Base-by-base conservation (phyloP, 2,329 filamentous ascomycete genomes). In the Mycosphaerella sp. region DNA sequence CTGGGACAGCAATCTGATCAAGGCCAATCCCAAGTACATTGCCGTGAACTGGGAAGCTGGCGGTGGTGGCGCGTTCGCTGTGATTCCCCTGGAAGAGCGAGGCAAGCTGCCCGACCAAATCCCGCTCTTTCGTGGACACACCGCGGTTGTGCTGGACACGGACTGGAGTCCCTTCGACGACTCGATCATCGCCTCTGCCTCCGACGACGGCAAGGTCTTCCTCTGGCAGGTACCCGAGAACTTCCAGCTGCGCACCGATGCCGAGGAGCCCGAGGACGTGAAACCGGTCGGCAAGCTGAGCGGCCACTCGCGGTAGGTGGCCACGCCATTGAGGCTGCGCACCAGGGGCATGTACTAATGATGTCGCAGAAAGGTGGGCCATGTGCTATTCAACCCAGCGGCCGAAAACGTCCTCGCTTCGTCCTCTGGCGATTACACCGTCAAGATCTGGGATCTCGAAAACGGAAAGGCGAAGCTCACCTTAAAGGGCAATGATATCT, bases 91-190 rank as follows among this genome's bases (percentile, higher is more conserved):
- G 66, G 82, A 85, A 63, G 92, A 98, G 79, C 85, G 82, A 66
- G 93, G 93, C 61, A 91, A 93, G 74, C 75, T 95, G 51, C 93
- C 93, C 47, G 93, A 97, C 70, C 85, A 88, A 68, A 87, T 98
- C 64, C 93, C 93, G 57, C 79, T 98, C 67, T 98, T 97, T 74
- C 86, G 93, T 65, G 93, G 93, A 57, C 93, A 98, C 74, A 98
- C 93, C 42, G 90, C 90, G 47, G 85, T 92, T 56, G 93, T 98
- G 48, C 81, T 98, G 69, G 93, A 98, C 73, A 97, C 92, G 62
- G 93, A 98, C 78, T 98, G 92, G 92, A 92, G 90, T 72, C 93
- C 93, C 21, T 97, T 97, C 78, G 90, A 98, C 75, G 92, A 98
- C 72, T 85, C 82, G 57, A 75, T 98, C 65, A 84, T 98, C 68